These are phyloP conservation scores for Ganoderma multipileum DNA, from an alignment of 1,284 basidiomycete genomes.

Conservation along the genomic window DNA sequence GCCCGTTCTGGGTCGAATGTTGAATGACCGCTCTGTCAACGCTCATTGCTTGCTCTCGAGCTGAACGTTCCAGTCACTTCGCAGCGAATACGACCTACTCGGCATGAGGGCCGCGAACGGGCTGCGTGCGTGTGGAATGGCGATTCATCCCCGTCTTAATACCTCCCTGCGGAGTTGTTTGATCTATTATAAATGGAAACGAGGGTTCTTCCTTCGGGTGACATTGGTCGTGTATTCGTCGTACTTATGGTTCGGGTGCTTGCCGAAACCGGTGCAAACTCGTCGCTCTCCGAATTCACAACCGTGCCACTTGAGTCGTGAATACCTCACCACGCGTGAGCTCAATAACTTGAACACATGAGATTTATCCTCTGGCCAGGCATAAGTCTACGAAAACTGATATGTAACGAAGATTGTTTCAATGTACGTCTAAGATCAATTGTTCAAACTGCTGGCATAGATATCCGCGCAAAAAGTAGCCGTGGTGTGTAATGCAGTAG, in stretches of 20 bases:
- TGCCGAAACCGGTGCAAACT: too few relatives aligned
- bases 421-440: not conserved
- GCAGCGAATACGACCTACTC: conserved; percentile 60
- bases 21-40: conserved; percentile 56
- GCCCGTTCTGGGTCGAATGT: too few relatives aligned
- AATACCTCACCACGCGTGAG: too few relatives aligned
- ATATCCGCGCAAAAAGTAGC: not conserved
- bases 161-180: not conserved
- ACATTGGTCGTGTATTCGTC: too few relatives aligned
- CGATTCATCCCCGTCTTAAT: not conserved
- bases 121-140: not conserved
- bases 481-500: too few relatives aligned
- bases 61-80: conserved; percentile 89
- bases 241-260: too few relatives aligned
- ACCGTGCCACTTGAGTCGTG: too few relatives aligned
- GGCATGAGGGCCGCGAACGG: conserved; percentile 2
- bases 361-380: too few relatives aligned
- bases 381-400: not conserved
- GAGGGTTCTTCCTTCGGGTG: too few relatives aligned
- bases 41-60: conserved; percentile 72
- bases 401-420: not conserved
- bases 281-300: too few relatives aligned
- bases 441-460: not conserved
- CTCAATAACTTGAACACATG: too few relatives aligned
- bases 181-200: conserved; percentile 2